Percentiles rank a stretch among this genome's conserved stretches.
These are phyloP conservation scores for Macrolepiota fuliginosa DNA, from an alignment of 768 basidiomycete species.

Conservation along the genomic window DNA sequence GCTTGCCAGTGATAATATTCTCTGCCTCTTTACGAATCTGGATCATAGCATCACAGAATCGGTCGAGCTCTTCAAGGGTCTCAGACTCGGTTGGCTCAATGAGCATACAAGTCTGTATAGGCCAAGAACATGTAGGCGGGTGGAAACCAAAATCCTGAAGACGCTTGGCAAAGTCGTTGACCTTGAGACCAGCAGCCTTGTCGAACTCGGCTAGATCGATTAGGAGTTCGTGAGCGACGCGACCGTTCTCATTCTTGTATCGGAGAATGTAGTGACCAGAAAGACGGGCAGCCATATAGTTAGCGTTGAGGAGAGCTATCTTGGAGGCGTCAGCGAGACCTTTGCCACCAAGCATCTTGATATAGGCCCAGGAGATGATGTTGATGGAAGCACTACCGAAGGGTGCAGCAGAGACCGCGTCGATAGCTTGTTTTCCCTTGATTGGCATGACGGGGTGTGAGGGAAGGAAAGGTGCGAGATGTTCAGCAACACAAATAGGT, in stretches of 20 bases:
- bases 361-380: slow-evolving; percentile 98
- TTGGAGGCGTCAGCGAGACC: slow-evolving; percentile 86
- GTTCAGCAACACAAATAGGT: slow-evolving; percentile 92
- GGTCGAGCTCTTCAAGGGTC: slow-evolving; percentile 88
- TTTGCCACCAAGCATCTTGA: slow-evolving; percentile 97
- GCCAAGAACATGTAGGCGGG: slow-evolving; percentile 98
- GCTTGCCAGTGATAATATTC: slow-evolving; percentile 81
- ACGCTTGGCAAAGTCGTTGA: slow-evolving; percentile 95
- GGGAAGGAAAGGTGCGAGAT: slow-evolving; percentile 93
- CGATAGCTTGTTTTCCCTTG: slow-evolving; percentile 70
- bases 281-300: slow-evolving; percentile 93
- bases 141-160: slow-evolving; percentile 87
- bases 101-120: slow-evolving; percentile 94
- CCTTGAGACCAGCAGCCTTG: slow-evolving; percentile 84
- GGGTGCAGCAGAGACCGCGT: slow-evolving; percentile 88
- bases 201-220: slow-evolving; percentile 97
- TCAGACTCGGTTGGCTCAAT: slow-evolving; percentile 99
- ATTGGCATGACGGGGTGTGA: slow-evolving; percentile 73
- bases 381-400: slow-evolving; percentile 95
- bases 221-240: slow-evolving; percentile 94
- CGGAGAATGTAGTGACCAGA: slow-evolving; percentile 81
- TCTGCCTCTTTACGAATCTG: slow-evolving; percentile 90
- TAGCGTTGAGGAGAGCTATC: slow-evolving; percentile 89
- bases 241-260: slow-evolving; percentile 87
- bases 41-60: slow-evolving; percentile 99